Evolutionary conservation across 2,329 filamentous ascomycete species (phyloP), one percentile per base, ranked within the genome.

Genomic region (Epichloe gansuensis): DNA sequence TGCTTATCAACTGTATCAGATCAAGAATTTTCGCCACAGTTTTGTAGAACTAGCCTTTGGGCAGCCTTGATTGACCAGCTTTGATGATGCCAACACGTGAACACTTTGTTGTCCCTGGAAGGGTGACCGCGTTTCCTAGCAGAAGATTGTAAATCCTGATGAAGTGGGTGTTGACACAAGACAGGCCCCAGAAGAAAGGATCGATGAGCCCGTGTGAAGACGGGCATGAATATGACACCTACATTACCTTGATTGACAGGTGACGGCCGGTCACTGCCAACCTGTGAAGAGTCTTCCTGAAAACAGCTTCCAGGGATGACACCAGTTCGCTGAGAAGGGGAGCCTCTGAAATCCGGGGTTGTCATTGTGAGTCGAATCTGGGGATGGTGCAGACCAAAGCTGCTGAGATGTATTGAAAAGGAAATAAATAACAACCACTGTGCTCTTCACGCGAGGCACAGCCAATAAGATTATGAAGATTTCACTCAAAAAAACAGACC

Each of bases 41-140:
- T 38, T 4, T 46, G 17, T n/a, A 53, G 38, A n/a, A 46, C 45
- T 47, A 57, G 81, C 79, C 75, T 81, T 81, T 59, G 72, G 67
- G 56, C 63, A 69, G 59, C 69, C 70, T 63, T 81, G 77, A 54
- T 81, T 82, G 52, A 70, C 72, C 58, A 81, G 63, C 60, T 78
- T 81, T 48, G 75, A 77, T 5, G 78, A 73, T 31, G 73, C 65
- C 57, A 82, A 67, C 41, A 72, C 70, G 39, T 70, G 66, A 34
- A 75, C 65, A n/a, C 67, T 64, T 58, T 74, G 76, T 62, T 75
- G 75, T 48, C 58, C 54, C 2, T 59, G 46, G 9, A 54, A 41
- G n/a, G 21, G 47, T 25, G 58, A 51, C 39, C 52, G 53, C 28
- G 52, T 54, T 21, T 62, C 61, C 58, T 67, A 53, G 11, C 4